Evolutionary conservation across 768 basidiomycete species (phyloP), one percentile per base, ranked within the genome.

Genomic region (Candolleomyces aberdarensis): DNA sequence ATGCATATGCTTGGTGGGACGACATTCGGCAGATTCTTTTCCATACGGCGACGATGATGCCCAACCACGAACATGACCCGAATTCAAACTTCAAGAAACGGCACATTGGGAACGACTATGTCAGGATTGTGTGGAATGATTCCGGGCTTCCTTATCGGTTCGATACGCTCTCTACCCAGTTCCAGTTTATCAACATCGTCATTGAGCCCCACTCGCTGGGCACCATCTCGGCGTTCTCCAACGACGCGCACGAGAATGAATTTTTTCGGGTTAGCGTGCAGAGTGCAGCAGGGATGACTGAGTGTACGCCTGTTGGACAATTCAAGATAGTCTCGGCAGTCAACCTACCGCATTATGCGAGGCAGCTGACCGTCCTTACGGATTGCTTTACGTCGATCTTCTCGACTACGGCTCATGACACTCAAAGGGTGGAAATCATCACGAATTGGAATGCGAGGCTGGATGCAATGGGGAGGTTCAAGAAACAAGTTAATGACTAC

Each of bases 1-100:
- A 96, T 69, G 93, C 96, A 0, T 98, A 98, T 70, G 94, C 96
- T 0, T 99, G 96, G 96, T 97, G 96, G 93, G 95, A 98, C 72
- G 95, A 98, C 68, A 95, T 98, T 54, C 87, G 91, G 4, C 96
- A 98, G 70, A 86, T 97, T 62, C 82, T 98, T 57, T 99, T 92
- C 71, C 97, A 98, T 73, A 90, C 94, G 3, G 92, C 96, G 9
- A 98, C 97, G 2, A 88, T 99, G 80, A 98, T 98, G 96, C 97
- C 97, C 3, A 90, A 87, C 57, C 80, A 78, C 50, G 64, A 75
- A 8, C 74, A 86, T 57, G 92, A 94, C 71, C 85, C 85, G 1
- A 81, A 84, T 53, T 87, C 83, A 66, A 87, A 84, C 63, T 82
- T 87, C 78, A 99, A 99, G 80, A 98, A 98, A 73, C 81, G 89